These are phyloP conservation scores for Vitis rotundifolia DNA, from an alignment of 164 flowering plant species.

Conservation along the genomic window DNA sequence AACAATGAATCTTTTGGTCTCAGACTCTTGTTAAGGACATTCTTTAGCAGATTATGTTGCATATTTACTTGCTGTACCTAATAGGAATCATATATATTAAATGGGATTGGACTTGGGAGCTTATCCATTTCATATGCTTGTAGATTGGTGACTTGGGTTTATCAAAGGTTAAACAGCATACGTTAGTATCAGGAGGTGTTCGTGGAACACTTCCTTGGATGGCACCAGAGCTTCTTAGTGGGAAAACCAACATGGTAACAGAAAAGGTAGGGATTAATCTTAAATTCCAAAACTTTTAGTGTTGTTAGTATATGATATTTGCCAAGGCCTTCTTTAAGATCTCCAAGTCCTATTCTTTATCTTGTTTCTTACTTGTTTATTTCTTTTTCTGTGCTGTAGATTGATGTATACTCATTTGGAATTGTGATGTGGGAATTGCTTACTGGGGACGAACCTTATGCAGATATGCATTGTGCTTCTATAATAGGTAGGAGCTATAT, in stretches of 20 bases:
- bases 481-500: conserved; percentile 65
- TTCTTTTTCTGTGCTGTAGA: conserved; percentile 41
- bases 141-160: conserved; percentile 97
- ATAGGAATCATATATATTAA: background rate
- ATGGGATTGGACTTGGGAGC: background rate
- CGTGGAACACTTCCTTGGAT: conserved; percentile 99
- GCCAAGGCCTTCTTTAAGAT: background rate
- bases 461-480: conserved; percentile 89
- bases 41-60: background rate
- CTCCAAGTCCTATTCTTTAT: background rate
- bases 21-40: background rate
- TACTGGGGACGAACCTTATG: conserved; percentile 95
- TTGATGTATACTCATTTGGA: conserved; percentile 95
- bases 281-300: background rate
- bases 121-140: conserved; percentile 1
- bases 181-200: conserved; percentile 94
- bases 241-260: conserved; percentile 89
- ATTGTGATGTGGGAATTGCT: conserved; percentile 98
- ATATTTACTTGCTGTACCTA: background rate
- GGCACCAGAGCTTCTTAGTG: conserved; percentile 98
- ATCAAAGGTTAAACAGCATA: conserved; percentile 91
- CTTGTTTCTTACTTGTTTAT: background rate
- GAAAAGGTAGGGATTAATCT: conserved; percentile 64
- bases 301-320: background rate
- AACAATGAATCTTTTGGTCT: background rate